Evolutionary conservation across 768 basidiomycete genomes (phyloP), one percentile per base, ranked within the genome.

Genomic region (Suillus alpinus): DNA sequence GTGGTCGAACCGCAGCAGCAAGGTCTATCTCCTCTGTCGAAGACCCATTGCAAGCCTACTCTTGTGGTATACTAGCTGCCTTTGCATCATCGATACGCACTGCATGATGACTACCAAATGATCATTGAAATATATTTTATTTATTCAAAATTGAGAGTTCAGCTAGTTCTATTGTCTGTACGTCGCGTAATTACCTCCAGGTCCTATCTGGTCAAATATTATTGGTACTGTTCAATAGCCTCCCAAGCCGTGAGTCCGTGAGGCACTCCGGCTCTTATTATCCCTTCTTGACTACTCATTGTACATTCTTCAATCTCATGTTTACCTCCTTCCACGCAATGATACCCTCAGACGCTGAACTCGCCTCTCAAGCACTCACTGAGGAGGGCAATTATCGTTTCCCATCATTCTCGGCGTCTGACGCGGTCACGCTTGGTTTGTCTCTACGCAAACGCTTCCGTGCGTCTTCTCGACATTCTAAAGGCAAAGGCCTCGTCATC

Each of bases 381-480:
- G 91, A 93, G 63, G 92, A 94, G 76, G 78, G 82, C 40, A 78
- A 64, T 64, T 87, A 85, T 68, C 87, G 89, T 56, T 93, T 93
- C 67, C 76, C 83, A 0, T 81, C 88, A 26, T 94, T 94, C 74
- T 83, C 83, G 34, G 85, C 90, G 9, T 80, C 84, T 39, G 92
- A 94, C 65, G 92, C 92, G 14, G 84, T 94, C 57, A 92, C 91
- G 18, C 80, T 94, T 31, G 86, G 87, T 7, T 82, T 92, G 56
- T 92, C 90, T 3, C 73, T 94, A 55, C 84, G 92, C 63, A 94
- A 94, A 73, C 83, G 92, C n/a, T 94, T 94, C 65, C 84, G 91
- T 59, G 82, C 83, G 29, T 84, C 86, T 32, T 80, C 83, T 43
- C 81, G 91, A 23, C 88, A 92, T 70, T 75, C 78, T 20, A 89